Evolutionary conservation across 257 asterid genomes (phyloP).

Genomic region (Thymus mandschuricus): DNA sequence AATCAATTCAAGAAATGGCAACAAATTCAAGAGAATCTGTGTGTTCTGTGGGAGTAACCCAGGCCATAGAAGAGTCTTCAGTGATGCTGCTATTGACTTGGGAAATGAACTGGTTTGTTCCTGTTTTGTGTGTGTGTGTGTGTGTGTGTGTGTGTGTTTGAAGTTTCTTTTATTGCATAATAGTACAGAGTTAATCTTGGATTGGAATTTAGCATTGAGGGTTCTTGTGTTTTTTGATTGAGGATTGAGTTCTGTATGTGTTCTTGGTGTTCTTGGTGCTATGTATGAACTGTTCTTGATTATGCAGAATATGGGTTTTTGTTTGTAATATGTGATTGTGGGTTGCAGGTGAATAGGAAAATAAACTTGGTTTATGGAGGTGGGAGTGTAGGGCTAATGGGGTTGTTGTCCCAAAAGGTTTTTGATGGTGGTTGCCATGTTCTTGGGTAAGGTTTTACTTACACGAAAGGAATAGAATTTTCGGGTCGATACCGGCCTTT

Average conservation of each 20-base stretch:
- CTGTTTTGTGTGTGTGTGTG: not conserved
- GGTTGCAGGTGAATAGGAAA: conserved; percentile 79
- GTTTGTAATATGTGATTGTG: conserved; percentile 12
- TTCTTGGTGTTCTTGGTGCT: not conserved
- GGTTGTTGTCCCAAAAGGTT: conserved; percentile 81
- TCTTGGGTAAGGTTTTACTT: conserved; percentile 67
- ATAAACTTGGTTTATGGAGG: conserved; percentile 96
- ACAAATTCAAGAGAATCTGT: conserved; percentile 87
- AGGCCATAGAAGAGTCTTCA: conserved; percentile 87
- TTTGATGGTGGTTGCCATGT: conserved; percentile 95
- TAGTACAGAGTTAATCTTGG: conserved; percentile 24
- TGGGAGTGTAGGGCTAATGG: conserved; percentile 98
- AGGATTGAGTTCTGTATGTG: conserved; percentile 24
- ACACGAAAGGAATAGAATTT: not conserved
- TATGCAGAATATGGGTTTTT: not conserved
- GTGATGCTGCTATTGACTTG: conserved; percentile 95
- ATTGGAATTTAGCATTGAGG: conserved; percentile 28
- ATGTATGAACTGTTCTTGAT: conserved; percentile 23
- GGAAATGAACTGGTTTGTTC: conserved; percentile 88
- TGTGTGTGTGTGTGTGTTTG: no score
- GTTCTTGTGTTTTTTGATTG: not conserved
- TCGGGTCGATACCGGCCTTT: not conserved
- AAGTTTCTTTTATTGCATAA: not conserved
- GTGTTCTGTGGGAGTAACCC: conserved; percentile 98
- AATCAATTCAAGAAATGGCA: conserved; percentile 46